Conservation (phyloP, 1,284 basidiomycete genomes). For the Heliocybe sulcata region DNA sequence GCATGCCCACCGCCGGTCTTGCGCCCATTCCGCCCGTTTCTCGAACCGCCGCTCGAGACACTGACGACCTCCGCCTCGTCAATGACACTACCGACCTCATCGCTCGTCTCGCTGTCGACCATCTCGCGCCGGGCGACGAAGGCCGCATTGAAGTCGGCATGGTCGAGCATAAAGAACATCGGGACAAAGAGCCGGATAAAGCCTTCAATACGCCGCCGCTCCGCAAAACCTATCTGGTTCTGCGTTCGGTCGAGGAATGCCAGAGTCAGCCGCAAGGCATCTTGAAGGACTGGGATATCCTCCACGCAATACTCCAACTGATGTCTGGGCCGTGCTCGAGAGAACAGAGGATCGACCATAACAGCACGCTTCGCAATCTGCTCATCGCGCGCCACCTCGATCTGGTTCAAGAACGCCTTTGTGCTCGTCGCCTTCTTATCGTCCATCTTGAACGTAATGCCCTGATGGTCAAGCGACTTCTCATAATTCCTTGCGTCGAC, state of each 20-base stretch:
- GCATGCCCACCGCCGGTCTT: slow-evolving; percentile 33
- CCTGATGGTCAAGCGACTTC: slow-evolving; percentile 92
- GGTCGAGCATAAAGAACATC: slow-evolving; percentile 66
- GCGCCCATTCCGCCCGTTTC: slow-evolving; percentile 28
- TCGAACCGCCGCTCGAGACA: slow-evolving; percentile 24
- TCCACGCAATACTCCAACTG: slow-evolving; percentile 81
- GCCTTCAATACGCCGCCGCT: slow-evolving; percentile 78
- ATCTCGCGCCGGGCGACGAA: slow-evolving; percentile 41
- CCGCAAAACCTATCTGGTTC: slow-evolving; percentile 62
- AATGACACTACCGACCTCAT: slow-evolving; percentile 35
- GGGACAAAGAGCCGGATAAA: slow-evolving; percentile 80
- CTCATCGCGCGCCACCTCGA: slow-evolving; percentile 85
- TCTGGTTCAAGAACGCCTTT: slow-evolving; percentile 84
- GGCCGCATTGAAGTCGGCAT: slow-evolving; percentile 63
- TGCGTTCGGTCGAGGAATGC: slow-evolving; percentile 89
- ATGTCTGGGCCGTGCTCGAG: slow-evolving; percentile 62
- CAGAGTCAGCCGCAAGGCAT: slow-evolving; percentile 83
- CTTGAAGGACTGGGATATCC: slow-evolving; percentile 76
- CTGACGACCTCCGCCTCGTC: slow-evolving; percentile 46
- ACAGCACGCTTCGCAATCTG: slow-evolving; percentile 76
- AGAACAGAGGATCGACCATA: slow-evolving; percentile 70
- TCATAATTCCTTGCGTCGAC: slow-evolving; percentile 92
- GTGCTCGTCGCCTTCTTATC: slow-evolving; percentile 89
- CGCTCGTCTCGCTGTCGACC: slow-evolving; percentile 45
- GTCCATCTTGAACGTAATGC: slow-evolving; percentile 82